phyloP scores from a whole-genome alignment of 2,329 filamentous ascomycete species.

The Nectriaceae sp. region DNA sequence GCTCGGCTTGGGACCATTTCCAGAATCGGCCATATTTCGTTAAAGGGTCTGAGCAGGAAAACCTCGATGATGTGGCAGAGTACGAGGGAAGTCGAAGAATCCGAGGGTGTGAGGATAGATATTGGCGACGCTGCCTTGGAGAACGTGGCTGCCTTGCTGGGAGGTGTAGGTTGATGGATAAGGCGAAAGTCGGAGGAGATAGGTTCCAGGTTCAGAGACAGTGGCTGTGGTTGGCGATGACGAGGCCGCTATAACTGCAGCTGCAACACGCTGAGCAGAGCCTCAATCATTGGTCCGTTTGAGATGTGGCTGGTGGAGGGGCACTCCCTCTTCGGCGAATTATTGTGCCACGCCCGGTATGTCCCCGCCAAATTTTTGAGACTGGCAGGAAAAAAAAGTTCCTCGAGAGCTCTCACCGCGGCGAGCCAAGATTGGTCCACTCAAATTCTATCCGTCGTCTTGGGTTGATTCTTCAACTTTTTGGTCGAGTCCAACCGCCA shows the following conservation, averaged over 20 bases:
- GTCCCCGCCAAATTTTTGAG: conserved; percentile 37
- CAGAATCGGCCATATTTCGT: conserved; percentile 45
- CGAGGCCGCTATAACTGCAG: conserved; percentile 23
- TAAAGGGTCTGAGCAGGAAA: conserved; percentile 17
- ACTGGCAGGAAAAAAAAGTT: conserved; percentile 33
- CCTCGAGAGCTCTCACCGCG: conserved; percentile 18
- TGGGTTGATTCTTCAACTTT: background rate
- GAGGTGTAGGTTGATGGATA: background rate
- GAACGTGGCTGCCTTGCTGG: conserved; percentile 4
- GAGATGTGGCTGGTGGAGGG: conserved; percentile 10
- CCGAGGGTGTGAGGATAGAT: background rate
- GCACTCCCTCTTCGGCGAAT: conserved; percentile 10
- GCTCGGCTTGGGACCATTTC: conserved; percentile 83
- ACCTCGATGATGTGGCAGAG: conserved; percentile 3
- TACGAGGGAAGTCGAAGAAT: conserved; percentile 2
- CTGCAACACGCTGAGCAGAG: background rate
- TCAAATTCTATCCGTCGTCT: conserved; percentile 2
- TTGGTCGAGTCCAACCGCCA: background rate
- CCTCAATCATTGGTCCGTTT: background rate
- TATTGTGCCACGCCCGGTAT: conserved; percentile 14
- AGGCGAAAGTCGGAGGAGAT: background rate
- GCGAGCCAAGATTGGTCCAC: conserved; percentile 5
- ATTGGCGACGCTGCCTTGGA: conserved; percentile 10
- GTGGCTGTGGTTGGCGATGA: conserved; percentile 30
- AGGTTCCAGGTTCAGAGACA: conserved; percentile 9